These are phyloP conservation scores for Fragaria ananassa DNA, from an alignment of 306 rosid genomes.

Conservation along the genomic window DNA sequence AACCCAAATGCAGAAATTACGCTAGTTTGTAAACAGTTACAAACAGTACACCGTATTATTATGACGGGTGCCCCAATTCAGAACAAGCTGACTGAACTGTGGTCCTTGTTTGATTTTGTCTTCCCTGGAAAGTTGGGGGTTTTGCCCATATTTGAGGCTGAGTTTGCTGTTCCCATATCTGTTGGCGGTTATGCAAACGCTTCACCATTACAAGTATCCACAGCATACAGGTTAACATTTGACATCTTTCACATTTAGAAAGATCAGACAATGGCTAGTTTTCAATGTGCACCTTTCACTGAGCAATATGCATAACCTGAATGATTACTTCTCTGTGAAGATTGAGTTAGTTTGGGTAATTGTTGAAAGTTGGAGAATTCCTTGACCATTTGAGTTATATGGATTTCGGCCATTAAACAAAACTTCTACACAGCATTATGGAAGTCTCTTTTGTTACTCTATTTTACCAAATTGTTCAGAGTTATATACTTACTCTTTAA, in stretches of 20 bases:
- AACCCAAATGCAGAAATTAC: constrained; percentile 96
- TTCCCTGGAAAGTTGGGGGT: constrained; percentile 99
- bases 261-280: background rate
- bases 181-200: constrained; percentile 99
- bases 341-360: background rate
- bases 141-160: constrained; percentile 95
- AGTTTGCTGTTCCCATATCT: constrained; percentile 93
- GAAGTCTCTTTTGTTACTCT: background rate
- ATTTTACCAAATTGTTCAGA: background rate
- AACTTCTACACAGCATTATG: background rate
- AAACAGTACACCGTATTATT: constrained; percentile 88
- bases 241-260: background rate
- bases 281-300: background rate
- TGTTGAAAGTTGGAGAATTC: background rate
- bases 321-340: background rate
- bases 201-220: constrained; percentile 95
- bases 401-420: background rate
- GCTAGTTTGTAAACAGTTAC: constrained; percentile 88
- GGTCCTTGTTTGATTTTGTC: constrained; percentile 99
- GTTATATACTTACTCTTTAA: background rate
- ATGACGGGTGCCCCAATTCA: constrained; percentile 99
- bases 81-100: constrained; percentile 84
- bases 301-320: background rate
- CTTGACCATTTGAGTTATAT: background rate
- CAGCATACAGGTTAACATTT: constrained; percentile 77